Percentiles rank a stretch among this genome's conserved stretches.
Conservation (phyloP, 306 rosid genomes). For the Casuarina equisetifolia region DNA sequence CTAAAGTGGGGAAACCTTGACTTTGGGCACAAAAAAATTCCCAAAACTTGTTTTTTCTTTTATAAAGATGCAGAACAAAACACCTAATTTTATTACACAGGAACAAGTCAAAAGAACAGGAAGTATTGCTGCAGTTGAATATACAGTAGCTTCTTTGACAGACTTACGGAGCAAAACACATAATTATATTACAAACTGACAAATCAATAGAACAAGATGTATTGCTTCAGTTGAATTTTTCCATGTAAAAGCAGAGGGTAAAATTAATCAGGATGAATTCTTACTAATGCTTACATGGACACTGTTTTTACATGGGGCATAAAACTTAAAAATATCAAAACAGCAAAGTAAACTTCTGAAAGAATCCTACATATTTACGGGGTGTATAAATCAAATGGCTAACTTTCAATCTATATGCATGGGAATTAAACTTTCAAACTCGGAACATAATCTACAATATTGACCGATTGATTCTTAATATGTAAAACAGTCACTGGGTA, state of each 20-base stretch:
- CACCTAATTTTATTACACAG: background rate
- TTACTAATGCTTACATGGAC: background rate
- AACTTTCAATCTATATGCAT: background rate
- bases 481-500: slow-evolving; percentile 42
- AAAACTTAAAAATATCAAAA: background rate
- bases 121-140: background rate
- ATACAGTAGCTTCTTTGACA: background rate
- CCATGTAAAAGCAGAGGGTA: background rate
- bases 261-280: background rate
- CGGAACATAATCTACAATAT: slow-evolving; percentile 39
- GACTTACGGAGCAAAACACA: background rate
- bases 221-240: background rate
- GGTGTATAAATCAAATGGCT: slow-evolving; percentile 32
- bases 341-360: background rate
- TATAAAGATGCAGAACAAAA: background rate
- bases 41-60: background rate
- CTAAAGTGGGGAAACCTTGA: background rate
- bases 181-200: background rate
- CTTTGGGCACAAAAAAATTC: background rate
- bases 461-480: slow-evolving; percentile 40
- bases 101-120: background rate
- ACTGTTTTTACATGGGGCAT: background rate
- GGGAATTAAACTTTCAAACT: slow-evolving; percentile 21
- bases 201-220: background rate
- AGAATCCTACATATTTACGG: slow-evolving; percentile 8